phyloP scores from a whole-genome alignment of 2,329 filamentous ascomycete genomes.

The Pyricularia pennisetigena region DNA sequence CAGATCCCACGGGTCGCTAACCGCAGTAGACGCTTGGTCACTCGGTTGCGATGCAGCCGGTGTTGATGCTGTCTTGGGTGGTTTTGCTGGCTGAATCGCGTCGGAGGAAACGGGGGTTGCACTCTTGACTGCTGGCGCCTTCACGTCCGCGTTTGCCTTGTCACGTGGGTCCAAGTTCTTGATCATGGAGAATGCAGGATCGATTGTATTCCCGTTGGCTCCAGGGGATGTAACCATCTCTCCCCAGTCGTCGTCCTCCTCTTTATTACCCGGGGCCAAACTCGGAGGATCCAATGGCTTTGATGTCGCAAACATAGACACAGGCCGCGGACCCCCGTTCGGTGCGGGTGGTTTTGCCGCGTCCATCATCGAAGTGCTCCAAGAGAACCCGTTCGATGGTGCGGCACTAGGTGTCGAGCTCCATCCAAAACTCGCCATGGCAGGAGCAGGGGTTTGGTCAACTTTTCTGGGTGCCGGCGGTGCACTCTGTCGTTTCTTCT shows the following conservation, averaged over 20 bases:
- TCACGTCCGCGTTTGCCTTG: not conserved
- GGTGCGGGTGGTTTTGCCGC: not conserved
- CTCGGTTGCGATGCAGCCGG: not conserved
- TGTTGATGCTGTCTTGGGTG: not conserved
- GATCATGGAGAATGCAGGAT: slow-evolving; percentile 4
- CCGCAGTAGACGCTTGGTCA: not conserved
- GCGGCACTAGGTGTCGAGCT: not conserved
- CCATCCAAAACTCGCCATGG: not conserved
- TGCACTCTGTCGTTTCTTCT: slow-evolving; percentile 12
- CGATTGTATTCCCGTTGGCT: slow-evolving; percentile 6
- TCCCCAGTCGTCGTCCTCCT: slow-evolving; percentile 49
- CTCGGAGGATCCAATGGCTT: not conserved
- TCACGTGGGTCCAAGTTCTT: not conserved
- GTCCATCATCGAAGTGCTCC: not conserved
- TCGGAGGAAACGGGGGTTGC: not conserved
- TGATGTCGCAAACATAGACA: slow-evolving; percentile 1
- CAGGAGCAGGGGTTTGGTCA: not conserved
- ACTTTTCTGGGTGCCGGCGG: not conserved
- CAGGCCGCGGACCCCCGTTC: not conserved
- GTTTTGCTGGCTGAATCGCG: not conserved
- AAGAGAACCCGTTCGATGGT: not conserved
- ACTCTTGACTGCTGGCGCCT: not conserved
- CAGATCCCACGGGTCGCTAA: not conserved
- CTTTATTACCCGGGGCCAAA: slow-evolving; percentile 13
- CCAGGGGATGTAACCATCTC: slow-evolving; percentile 43